Conservation (phyloP, 1,284 basidiomycete species). For the Crepidotus sp. region DNA sequence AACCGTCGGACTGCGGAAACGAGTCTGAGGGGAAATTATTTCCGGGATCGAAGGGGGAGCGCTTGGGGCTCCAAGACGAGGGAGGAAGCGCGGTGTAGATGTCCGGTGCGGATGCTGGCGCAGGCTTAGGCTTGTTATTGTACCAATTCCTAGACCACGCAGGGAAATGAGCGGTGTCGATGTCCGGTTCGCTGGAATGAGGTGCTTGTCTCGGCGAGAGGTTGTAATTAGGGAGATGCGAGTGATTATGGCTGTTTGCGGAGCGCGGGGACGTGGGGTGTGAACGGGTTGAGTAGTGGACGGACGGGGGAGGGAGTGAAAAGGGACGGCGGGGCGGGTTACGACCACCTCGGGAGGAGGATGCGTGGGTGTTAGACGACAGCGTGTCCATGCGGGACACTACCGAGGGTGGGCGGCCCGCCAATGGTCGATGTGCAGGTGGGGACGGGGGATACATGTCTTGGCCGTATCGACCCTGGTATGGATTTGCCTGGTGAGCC, state of each 20-base stretch:
- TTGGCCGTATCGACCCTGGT: constrained; percentile 19
- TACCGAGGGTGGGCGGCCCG: constrained; percentile 37
- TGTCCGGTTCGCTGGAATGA: constrained; percentile 30
- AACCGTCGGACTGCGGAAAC: constrained; percentile 19
- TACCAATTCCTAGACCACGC: constrained; percentile 56
- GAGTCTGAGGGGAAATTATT: constrained; percentile 24
- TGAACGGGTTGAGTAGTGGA: constrained; percentile 18
- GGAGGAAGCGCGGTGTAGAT: constrained; percentile 29
- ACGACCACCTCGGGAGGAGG: constrained; percentile 22
- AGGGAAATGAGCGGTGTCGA: constrained; percentile 55
- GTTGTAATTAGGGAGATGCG: constrained; percentile 15
- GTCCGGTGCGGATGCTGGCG: constrained; percentile 19
- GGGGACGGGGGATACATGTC: constrained; percentile 32
- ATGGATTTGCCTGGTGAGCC: constrained; percentile 26
- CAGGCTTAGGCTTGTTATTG: constrained; percentile 23
- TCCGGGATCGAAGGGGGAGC: constrained; percentile 33
- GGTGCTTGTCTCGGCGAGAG: constrained; percentile 17
- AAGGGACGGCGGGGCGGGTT: constrained; percentile 34
- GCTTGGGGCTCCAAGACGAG: constrained; percentile 25
- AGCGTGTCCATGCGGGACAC: constrained; percentile 37
- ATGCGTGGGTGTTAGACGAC: constrained; percentile 34
- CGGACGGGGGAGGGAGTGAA: constrained; percentile 36
- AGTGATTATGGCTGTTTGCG: constrained; percentile 17
- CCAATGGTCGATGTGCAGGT: constrained; percentile 30
- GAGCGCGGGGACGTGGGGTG: constrained; percentile 21